Conservation (phyloP, 495 filamentous ascomycete species). For the Aspergillus kassunensis region DNA sequence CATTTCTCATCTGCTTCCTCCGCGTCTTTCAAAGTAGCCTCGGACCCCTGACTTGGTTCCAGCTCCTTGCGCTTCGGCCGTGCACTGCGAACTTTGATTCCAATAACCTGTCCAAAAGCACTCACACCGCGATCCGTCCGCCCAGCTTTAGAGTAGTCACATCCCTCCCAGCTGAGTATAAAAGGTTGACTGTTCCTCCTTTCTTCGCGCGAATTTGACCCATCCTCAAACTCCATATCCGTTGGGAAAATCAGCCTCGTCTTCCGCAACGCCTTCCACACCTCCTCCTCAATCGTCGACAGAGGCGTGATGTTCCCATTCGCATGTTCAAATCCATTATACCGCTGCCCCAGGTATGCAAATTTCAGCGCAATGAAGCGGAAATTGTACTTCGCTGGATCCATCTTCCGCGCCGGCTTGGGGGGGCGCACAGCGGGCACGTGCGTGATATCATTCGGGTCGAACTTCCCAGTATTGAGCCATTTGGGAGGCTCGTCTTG, state of each 20-base stretch:
- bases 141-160: constrained; percentile 90
- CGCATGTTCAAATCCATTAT: constrained; percentile 88
- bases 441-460: constrained; percentile 26
- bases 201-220: constrained; percentile 16
- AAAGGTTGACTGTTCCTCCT: constrained; percentile 31
- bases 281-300: constrained; percentile 82
- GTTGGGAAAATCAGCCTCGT: constrained; percentile 74
- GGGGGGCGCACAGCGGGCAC: constrained; percentile 24
- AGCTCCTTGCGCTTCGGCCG: constrained; percentile 44
- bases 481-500: constrained; percentile 12
- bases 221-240: constrained; percentile 30
- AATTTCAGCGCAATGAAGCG: constrained; percentile 87
- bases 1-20: constrained; percentile 45
- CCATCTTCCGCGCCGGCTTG: constrained; percentile 52
- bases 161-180: constrained; percentile 68
- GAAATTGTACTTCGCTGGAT: constrained; percentile 76
- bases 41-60: neutral
- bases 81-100: constrained; percentile 73
- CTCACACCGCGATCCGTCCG: constrained; percentile 90
- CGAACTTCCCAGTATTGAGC: constrained; percentile 4
- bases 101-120: constrained; percentile 94
- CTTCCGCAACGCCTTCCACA: constrained; percentile 85
- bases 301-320: constrained; percentile 58
- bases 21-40: constrained; percentile 19
- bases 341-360: constrained; percentile 84